Conservation (phyloP, 768 basidiomycete genomes). For the Russula sp. region DNA sequence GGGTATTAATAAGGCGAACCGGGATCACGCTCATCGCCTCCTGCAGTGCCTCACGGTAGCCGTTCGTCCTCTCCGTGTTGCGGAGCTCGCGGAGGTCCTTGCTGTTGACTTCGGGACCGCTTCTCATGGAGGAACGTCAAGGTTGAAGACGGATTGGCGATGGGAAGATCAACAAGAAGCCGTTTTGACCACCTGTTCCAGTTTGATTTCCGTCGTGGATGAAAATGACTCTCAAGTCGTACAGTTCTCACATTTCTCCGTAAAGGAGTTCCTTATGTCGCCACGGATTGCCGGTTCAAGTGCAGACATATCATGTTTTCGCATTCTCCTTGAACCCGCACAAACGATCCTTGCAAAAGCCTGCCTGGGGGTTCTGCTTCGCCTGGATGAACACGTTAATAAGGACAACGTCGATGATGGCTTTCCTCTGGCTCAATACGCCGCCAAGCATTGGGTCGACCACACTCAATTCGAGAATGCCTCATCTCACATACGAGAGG, state of each 20-base stretch:
- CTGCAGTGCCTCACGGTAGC: slow-evolving; percentile 10
- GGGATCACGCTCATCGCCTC: background rate
- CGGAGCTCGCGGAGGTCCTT: slow-evolving; percentile 14
- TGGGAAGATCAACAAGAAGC: slow-evolving; percentile 7
- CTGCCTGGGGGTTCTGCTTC: background rate
- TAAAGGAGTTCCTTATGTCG: slow-evolving; percentile 8
- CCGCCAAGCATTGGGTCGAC: slow-evolving; percentile 2
- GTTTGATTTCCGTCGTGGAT: background rate
- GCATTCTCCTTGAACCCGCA: background rate
- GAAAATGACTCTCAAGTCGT: background rate
- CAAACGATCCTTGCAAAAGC: slow-evolving; percentile 5
- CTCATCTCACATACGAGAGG: background rate
- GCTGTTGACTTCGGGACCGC: slow-evolving; percentile 1
- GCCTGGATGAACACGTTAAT: background rate
- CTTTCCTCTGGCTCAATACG: slow-evolving; percentile 3
- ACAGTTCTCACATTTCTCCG: slow-evolving; percentile 12
- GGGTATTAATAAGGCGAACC: slow-evolving; percentile 1
- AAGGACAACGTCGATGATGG: no score
- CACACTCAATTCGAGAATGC: background rate
- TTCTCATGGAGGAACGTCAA: background rate
- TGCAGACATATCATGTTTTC: slow-evolving; percentile 1
- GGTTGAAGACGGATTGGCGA: background rate
- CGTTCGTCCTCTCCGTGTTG: slow-evolving; percentile 1
- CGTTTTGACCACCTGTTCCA: background rate
- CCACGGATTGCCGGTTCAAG: background rate